Base-by-base conservation (phyloP, 176 grass and related monocot genomes). In the Leersia perrieri region DNA sequence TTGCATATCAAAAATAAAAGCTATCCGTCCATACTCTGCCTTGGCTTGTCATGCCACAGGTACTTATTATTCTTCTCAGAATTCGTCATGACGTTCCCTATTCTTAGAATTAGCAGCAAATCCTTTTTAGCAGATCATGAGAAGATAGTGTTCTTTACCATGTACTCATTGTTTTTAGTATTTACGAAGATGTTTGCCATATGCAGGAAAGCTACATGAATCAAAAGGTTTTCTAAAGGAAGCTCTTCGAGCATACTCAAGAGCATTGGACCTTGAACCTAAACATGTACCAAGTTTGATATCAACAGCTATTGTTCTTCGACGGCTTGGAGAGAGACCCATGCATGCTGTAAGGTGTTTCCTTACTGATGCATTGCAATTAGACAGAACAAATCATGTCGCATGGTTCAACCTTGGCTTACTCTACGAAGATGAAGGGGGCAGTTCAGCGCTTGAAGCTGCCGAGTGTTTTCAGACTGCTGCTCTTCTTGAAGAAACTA, bases 341-440 rank as follows among this genome's bases (percentile, higher is more conserved):
- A 75, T 88, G 57, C n/a, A 77, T 87, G 67, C 83, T 29, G 84
- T 67, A 44, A 93, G 88, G 88, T 85, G 78, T 73, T 91, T 87
- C 69, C 79, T 98, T 27, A 91, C 86, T 58, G 92, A 98, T 11
- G 90, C 86, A 12, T 34, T 98, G 84, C 62, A 67, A 32, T 75
- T 91, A 45, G 92, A 98, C 84, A 88, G 84, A 70, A 94, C 81
- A 55, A 92, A 93, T 60, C 78, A 98, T 83, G 44, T 76, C 76
- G 90, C 95, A 26, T 98, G 95, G 92, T 98, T 98, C 67, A 88
- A 94, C 70, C 90, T 98, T 61, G 95, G 90, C 4, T 66, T 94
- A 68, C 63, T 92, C 57, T 94, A 91, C 72, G 53, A 98, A 84
- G 88, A 68, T 7, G 90, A 98, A 86, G 86, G 83, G 51, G 64